phyloP scores from a whole-genome alignment of 257 asterid species.

The Orobanche coerulescens region DNA sequence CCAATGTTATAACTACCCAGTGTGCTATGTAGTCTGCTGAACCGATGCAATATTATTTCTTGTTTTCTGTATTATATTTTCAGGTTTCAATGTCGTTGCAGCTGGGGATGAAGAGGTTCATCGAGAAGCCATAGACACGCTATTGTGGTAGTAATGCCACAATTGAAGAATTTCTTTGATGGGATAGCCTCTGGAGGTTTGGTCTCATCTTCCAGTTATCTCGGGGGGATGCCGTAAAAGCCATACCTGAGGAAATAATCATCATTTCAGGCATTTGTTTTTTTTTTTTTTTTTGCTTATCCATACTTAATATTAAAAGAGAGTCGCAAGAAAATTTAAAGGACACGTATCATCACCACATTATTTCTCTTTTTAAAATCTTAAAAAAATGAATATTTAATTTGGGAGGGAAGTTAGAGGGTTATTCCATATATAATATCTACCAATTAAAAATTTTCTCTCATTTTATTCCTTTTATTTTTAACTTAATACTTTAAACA shows the following conservation, averaged over 20 bases:
- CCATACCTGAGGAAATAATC: neutral
- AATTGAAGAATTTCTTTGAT: neutral
- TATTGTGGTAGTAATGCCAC: conserved; percentile 43
- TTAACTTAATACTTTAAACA: too few species aligned
- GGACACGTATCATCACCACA: too few species aligned
- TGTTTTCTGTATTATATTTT: neutral
- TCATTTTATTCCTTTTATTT: too few species aligned
- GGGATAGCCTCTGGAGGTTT: neutral
- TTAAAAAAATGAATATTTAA: too few species aligned
- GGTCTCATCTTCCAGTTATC: neutral
- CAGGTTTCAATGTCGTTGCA: conserved; percentile 84
- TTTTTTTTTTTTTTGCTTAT: too few species aligned
- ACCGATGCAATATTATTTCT: neutral
- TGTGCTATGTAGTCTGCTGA: neutral
- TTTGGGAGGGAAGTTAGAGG: too few species aligned
- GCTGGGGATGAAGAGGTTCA: conserved; percentile 70
- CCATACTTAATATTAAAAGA: too few species aligned
- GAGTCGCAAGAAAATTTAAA: too few species aligned
- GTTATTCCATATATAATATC: too few species aligned
- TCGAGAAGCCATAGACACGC: conserved; percentile 48
- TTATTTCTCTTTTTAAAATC: too few species aligned
- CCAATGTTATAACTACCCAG: neutral
- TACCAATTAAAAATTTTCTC: too few species aligned
- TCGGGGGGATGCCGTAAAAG: neutral
- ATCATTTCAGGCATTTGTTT: neutral